Evolutionary conservation across 2,329 filamentous ascomycete genomes (phyloP), one percentile per base, ranked within the genome.

Genomic region (Juglanconis juglandina): DNA sequence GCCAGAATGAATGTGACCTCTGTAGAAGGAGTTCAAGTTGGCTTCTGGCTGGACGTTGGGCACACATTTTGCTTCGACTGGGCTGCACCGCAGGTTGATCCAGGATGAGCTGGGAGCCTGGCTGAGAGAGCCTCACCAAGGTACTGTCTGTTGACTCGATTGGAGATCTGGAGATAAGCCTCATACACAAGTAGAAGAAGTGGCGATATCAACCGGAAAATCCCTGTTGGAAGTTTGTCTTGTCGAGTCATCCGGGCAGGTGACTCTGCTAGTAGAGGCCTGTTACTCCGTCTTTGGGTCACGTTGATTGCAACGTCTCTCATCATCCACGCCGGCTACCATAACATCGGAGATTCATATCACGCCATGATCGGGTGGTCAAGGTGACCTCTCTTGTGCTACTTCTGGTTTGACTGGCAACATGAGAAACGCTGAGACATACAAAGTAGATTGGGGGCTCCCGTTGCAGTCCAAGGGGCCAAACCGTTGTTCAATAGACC

Each of bases 281-380:
- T 44, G 24, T 24, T 24, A 24, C 24, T 24, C 24, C 24, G 24
- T 44, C 42, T 5, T 6, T 44, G 4, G 44, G 44, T 47, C 44
- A 47, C 17, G n/a, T 47, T 47, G 44, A 9, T 30, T 47, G 44
- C 17, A 17, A 9, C 14, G 17, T 17, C 9, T 47, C 44, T 5
- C 17, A 46, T 5, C 42, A 46, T 17, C 10, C 8, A 32, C 32
- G 17, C 32, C 8, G 13, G 13, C 51, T 47, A 57, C 54, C 54
- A 49, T 37, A 50, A 57, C 13, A 39, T 53, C 42, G 32, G 1
- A n/a, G 30, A n/a, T 8, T 11, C 41, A 2, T 5, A 53, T 53
- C 56, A 58, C 41, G 41, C 50, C 56, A 58, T 46, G 24, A 35
- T 53, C 56, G 39, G 49, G 49, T 48, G 49, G 33, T 53, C 41